These are phyloP conservation scores for Populus davidiana DNA, from an alignment of 345 rosid species.

Conservation along the genomic window DNA sequence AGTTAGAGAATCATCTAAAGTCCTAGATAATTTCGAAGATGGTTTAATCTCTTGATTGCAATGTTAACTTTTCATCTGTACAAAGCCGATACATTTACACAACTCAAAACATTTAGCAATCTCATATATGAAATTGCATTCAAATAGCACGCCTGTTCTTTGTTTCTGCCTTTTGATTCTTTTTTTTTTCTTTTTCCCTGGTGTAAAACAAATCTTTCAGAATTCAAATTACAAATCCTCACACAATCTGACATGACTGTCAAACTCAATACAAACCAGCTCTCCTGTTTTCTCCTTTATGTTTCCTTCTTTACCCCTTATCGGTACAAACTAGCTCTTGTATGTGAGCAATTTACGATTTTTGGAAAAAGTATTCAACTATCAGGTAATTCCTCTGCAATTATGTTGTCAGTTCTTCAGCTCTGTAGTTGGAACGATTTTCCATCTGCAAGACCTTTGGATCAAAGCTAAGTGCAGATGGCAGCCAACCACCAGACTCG, in stretches of 20 bases:
- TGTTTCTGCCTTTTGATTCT: neutral
- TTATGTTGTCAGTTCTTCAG: neutral
- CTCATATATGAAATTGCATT: neutral
- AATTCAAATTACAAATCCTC: neutral
- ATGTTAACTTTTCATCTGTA: neutral
- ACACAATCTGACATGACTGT: neutral
- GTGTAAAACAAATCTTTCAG: neutral
- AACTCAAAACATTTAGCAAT: neutral
- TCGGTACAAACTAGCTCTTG: neutral
- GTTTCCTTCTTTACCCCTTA: neutral
- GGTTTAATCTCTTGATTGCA: neutral
- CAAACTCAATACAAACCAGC: neutral
- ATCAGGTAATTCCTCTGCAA: neutral
- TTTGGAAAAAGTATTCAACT: neutral
- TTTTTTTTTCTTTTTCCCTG: rapidly evolving
- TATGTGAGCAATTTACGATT: neutral
- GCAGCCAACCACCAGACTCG: neutral
- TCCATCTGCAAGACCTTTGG: neutral
- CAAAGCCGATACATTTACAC: conserved; percentile 18
- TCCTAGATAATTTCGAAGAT: neutral
- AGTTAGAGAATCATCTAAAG: neutral
- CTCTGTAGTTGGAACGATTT: neutral
- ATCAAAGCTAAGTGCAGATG: neutral
- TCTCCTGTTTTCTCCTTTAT: neutral
- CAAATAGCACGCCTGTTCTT: neutral